A percentile compares a stretch with the other conserved stretches of the same genome.
Conservation (phyloP, 768 basidiomycete species). For the Mycena albidolilacea region DNA sequence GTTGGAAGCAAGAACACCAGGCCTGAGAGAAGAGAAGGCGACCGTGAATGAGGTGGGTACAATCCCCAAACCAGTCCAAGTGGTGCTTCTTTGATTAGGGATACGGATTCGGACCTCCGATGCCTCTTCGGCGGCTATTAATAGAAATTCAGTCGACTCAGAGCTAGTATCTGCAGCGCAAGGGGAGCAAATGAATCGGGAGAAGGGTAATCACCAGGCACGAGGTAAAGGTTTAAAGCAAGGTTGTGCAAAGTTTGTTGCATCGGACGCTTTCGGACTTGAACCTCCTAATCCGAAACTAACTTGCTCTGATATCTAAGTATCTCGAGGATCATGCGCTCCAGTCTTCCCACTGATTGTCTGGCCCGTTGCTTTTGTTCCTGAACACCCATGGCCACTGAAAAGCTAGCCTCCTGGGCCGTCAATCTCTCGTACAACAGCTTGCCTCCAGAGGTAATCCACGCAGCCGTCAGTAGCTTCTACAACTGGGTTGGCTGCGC, state of each 20-base stretch:
- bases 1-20: not conserved
- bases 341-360: not conserved
- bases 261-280: not conserved
- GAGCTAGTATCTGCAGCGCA: not conserved
- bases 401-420: constrained; percentile 41
- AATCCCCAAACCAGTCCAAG: not conserved
- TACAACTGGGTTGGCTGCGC: constrained; percentile 48
- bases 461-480: constrained; percentile 41
- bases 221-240: not conserved
- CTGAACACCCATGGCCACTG: constrained; percentile 41
- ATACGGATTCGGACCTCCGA: not conserved
- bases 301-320: too few relatives aligned
- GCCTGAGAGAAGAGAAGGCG: not conserved
- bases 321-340: not conserved
- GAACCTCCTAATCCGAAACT: too few relatives aligned
- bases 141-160: not conserved
- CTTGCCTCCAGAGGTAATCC: constrained; percentile 39
- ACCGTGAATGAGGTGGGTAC: not conserved
- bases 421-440: constrained; percentile 39
- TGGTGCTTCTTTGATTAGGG: not conserved
- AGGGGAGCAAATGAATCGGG: not conserved
- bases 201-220: not conserved
- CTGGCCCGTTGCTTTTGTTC: constrained; percentile 16
- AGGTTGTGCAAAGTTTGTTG: not conserved
- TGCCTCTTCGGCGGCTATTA: not conserved